Percentiles rank a stretch among this genome's conserved stretches.
phyloP scores from a whole-genome alignment of 1,284 basidiomycete species.

The Papiliotrema terrestris region DNA sequence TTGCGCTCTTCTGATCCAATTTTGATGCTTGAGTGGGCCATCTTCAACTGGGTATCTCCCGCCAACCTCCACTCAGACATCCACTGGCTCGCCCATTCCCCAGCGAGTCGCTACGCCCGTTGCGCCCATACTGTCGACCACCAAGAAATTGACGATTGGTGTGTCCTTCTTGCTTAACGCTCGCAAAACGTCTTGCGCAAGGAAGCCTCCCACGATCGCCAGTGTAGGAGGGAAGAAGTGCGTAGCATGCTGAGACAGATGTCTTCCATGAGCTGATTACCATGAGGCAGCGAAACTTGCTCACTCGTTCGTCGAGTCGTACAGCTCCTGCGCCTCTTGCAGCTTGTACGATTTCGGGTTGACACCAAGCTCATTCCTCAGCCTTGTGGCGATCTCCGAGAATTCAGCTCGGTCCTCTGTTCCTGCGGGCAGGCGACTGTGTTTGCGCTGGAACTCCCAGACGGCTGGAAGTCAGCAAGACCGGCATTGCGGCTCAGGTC shows the following conservation, averaged over 20 bases:
- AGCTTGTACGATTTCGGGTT: conserved; percentile 58
- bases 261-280: conserved; percentile 46
- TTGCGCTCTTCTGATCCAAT: too few relatives aligned
- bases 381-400: conserved; percentile 57
- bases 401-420: conserved; percentile 57
- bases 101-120: conserved; percentile 30
- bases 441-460: conserved; percentile 72
- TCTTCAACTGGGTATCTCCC: too few relatives aligned
- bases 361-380: conserved; percentile 63
- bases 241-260: conserved; percentile 64
- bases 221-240: conserved; percentile 85
- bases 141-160: conserved; percentile 87
- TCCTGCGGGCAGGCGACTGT: conserved; percentile 59
- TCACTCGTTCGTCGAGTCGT: conserved; percentile 27
- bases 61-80: conserved; percentile 8
- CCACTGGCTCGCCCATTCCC: conserved; percentile 32
- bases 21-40: too few relatives aligned
- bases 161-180: conserved; percentile 82
- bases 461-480: conserved; percentile 55
- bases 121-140: conserved; percentile 74
- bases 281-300: neutral
- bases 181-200: conserved; percentile 93
- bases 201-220: conserved; percentile 87
- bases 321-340: conserved; percentile 58
- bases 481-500: too few relatives aligned